phyloP scores from a whole-genome alignment of 306 rosid species.

The Rosa lucieae region DNA sequence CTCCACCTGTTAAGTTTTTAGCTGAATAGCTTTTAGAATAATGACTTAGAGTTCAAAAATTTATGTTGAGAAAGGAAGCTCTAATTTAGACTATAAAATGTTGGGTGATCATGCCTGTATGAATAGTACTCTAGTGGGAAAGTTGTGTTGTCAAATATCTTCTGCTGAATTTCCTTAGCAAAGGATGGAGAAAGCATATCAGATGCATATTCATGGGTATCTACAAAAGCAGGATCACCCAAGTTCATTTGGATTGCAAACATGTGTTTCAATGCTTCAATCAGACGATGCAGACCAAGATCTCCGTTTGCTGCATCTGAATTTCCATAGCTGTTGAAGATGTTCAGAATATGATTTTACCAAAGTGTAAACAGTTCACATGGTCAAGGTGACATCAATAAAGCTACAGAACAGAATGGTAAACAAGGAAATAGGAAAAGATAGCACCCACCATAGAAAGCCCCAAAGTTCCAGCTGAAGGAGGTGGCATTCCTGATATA shows the following conservation, averaged over 20 bases:
- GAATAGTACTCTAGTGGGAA: slow-evolving; percentile 81
- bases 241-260: slow-evolving; percentile 77
- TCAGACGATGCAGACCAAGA: slow-evolving; percentile 75
- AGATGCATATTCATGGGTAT: slow-evolving; percentile 34
- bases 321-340: slow-evolving; percentile 63
- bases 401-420: too few species aligned
- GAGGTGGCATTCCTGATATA: too few species aligned
- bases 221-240: slow-evolving; percentile 80
- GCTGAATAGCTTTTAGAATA: background rate
- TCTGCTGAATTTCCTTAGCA: slow-evolving; percentile 55
- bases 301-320: slow-evolving; percentile 61
- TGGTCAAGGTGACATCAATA: too few species aligned
- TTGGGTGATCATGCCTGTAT: slow-evolving; percentile 47
- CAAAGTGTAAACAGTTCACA: background rate
- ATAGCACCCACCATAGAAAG: too few species aligned
- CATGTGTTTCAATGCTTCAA: slow-evolving; percentile 87
- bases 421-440: too few species aligned
- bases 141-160: slow-evolving; percentile 80
- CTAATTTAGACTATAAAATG: slow-evolving; percentile 18
- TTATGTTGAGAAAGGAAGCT: background rate
- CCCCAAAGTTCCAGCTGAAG: too few species aligned
- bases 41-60: background rate
- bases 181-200: slow-evolving; percentile 76
- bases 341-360: slow-evolving; percentile 60
- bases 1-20: slow-evolving; percentile 62